Evolutionary conservation across 768 basidiomycete species (phyloP).

Genomic region (Tulasnella sp.): DNA sequence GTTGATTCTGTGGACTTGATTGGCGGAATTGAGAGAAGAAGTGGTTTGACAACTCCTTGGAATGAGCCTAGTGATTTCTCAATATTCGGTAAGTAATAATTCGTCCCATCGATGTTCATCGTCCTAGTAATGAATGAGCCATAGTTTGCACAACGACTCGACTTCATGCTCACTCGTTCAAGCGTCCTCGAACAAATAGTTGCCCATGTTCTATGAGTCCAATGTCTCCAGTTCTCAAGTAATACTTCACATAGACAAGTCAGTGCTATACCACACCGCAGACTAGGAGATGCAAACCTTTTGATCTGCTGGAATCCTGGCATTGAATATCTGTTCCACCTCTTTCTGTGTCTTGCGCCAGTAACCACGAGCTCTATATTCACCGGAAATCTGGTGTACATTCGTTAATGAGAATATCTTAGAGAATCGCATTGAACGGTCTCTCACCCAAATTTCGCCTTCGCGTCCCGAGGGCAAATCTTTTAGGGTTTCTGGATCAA

Average conservation of each 20-base stretch:
- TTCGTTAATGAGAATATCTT: no score
- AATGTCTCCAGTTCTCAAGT: constrained; percentile 8
- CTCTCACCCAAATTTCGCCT: constrained; percentile 11
- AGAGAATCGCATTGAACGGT: no score
- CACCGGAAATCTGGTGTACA: no score
- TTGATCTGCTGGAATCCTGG: not conserved
- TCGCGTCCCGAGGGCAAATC: constrained; percentile 3
- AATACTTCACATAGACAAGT: not conserved
- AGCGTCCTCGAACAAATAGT: constrained; percentile 1
- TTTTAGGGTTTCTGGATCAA: constrained; percentile 1
- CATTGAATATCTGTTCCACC: not conserved
- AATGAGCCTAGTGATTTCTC: no score
- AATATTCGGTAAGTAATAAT: not conserved
- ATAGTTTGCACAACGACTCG: not conserved
- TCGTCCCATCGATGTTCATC: not conserved
- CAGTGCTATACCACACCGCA: no score
- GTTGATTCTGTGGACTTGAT: no score
- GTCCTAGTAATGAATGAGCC: not conserved
- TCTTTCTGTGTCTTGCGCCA: not conserved
- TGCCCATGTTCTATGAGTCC: not conserved
- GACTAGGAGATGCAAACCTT: no score
- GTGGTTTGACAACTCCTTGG: no score
- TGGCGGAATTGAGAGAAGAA: no score
- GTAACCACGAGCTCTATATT: not conserved
- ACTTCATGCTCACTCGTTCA: not conserved